A percentile compares a stretch with the other conserved stretches of the same genome.
These are phyloP conservation scores for Kodamaea restingae DNA, from an alignment of 805 yeast genomes.

Conservation along the genomic window DNA sequence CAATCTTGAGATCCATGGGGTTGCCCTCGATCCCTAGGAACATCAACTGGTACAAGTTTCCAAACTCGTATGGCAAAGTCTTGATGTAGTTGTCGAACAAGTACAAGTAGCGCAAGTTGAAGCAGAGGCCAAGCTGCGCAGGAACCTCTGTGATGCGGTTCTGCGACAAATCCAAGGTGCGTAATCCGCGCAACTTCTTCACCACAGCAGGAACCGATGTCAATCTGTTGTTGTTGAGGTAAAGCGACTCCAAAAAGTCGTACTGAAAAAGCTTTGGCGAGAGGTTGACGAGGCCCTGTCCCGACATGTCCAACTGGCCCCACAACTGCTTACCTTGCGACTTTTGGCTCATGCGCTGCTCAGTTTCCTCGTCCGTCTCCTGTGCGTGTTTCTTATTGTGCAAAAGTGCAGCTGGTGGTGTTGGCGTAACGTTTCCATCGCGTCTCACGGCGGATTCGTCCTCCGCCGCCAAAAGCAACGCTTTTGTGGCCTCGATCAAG, in stretches of 20 bases:
- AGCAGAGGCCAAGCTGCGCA: slow-evolving; percentile 76
- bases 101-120: slow-evolving; percentile 73
- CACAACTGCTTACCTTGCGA: slow-evolving; percentile 77
- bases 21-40: slow-evolving; percentile 94
- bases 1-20: slow-evolving; percentile 62
- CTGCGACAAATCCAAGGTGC: slow-evolving; percentile 81
- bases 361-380: slow-evolving; percentile 58
- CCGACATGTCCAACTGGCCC: slow-evolving; percentile 90
- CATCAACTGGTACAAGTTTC: slow-evolving; percentile 76
- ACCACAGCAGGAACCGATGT: slow-evolving; percentile 64
- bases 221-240: slow-evolving; percentile 81
- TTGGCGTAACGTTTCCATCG: slow-evolving; percentile 15
- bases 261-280: slow-evolving; percentile 77
- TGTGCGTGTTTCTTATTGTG: slow-evolving; percentile 40
- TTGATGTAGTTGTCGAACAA: slow-evolving; percentile 81
- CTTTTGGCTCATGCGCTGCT: slow-evolving; percentile 56
- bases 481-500: slow-evolving; percentile 41
- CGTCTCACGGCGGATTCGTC: slow-evolving; percentile 26
- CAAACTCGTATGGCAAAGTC: slow-evolving; percentile 78
- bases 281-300: slow-evolving; percentile 72
- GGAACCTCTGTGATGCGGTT: slow-evolving; percentile 75
- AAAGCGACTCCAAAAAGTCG: slow-evolving; percentile 79
- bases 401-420: slow-evolving; percentile 28
- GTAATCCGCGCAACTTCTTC: slow-evolving; percentile 62
- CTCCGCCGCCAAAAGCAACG: slow-evolving; percentile 32